phyloP scores from a whole-genome alignment of 2,329 filamentous ascomycete genomes.

The Pseudocercospora crystallina region DNA sequence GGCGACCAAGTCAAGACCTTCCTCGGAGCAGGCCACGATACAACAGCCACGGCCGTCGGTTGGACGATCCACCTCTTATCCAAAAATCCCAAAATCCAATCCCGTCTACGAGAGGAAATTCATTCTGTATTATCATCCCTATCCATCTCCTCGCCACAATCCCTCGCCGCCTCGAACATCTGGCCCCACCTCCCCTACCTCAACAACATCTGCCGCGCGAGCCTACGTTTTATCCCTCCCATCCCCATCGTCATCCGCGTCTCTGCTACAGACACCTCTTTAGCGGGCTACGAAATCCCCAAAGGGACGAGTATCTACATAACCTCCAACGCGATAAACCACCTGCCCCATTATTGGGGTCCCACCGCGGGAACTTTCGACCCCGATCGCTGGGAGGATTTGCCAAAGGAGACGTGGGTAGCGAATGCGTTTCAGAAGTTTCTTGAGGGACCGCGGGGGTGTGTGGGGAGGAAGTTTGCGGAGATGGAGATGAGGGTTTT shows the following conservation, averaged over 20 bases:
- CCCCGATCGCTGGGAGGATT: too few species aligned
- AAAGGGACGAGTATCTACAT: too few species aligned
- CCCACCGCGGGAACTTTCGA: too few species aligned
- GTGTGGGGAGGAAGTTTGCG: conserved; percentile 1
- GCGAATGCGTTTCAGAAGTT: not conserved
- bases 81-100: conserved; percentile 1
- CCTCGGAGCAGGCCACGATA: conserved; percentile 2
- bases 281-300: too few species aligned
- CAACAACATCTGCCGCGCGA: not conserved
- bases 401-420: too few species aligned
- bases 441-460: not conserved
- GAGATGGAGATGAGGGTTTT: too few species aligned
- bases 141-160: not conserved
- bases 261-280: too few species aligned
- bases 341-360: too few species aligned
- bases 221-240: too few species aligned
- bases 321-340: too few species aligned
- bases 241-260: too few species aligned
- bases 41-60: not conserved
- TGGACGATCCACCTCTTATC: not conserved
- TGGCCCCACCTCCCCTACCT: not conserved
- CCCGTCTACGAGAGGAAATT: not conserved
- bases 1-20: conserved; percentile 3
- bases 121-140: not conserved
- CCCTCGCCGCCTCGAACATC: not conserved